Conservation (phyloP, 208 protist species). For the Wallacemonas rigidus region DNA sequence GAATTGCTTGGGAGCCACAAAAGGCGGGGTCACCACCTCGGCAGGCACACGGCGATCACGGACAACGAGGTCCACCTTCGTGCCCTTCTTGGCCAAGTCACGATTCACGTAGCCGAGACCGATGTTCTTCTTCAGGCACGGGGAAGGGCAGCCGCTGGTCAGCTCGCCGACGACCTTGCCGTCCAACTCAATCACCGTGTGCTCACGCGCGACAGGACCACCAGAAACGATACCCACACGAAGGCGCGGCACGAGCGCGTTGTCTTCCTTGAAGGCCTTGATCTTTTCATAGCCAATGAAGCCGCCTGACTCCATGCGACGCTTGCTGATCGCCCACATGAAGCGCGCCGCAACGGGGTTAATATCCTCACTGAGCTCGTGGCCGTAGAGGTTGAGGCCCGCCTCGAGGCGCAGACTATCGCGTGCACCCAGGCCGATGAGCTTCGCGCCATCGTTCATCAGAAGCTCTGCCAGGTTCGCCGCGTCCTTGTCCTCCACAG, state of each 20-base stretch:
- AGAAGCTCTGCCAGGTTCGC: slow-evolving; percentile 61
- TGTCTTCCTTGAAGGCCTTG: slow-evolving; percentile 41
- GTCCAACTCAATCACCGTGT: slow-evolving; percentile 60
- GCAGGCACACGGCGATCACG: slow-evolving; percentile 76
- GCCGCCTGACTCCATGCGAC: slow-evolving; percentile 90
- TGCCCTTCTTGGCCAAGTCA: slow-evolving; percentile 65
- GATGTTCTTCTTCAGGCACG: slow-evolving; percentile 89
- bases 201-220: slow-evolving; percentile 91
- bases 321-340: slow-evolving; percentile 95
- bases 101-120: slow-evolving; percentile 93
- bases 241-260: slow-evolving; percentile 55
- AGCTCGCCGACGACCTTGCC: slow-evolving; percentile 88
- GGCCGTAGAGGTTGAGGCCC: slow-evolving; percentile 97
- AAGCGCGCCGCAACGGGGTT: slow-evolving; percentile 95
- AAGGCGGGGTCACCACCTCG: slow-evolving; percentile 91
- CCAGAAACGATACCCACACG: slow-evolving; percentile 91
- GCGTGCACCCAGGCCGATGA: slow-evolving; percentile 94
- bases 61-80: slow-evolving; percentile 87
- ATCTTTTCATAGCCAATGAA: slow-evolving; percentile 94
- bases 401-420: slow-evolving; percentile 97
- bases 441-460: slow-evolving; percentile 42
- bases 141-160: slow-evolving; percentile 90
- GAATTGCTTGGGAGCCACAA: slow-evolving; percentile 82
- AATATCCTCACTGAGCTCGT: slow-evolving; percentile 95
- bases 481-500: slow-evolving; percentile 46